Percentiles rank a stretch among this genome's conserved stretches.
These are phyloP conservation scores for Cryoendolithus antarcticus DNA, from an alignment of 2,329 filamentous ascomycete species.

Conservation along the genomic window DNA sequence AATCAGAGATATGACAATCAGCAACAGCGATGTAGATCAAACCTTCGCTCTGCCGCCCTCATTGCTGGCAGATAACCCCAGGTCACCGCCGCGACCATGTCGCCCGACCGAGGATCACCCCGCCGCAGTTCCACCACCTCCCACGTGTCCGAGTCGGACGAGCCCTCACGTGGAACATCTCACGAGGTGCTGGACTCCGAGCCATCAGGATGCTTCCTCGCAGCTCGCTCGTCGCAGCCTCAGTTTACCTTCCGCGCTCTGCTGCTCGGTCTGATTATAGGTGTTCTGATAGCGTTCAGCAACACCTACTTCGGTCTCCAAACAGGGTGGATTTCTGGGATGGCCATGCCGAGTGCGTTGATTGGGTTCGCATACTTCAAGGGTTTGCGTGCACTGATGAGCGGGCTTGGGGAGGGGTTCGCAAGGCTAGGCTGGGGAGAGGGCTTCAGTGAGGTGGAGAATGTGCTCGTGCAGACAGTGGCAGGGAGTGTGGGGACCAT, in stretches of 20 bases:
- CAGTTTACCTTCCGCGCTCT: conserved; percentile 76
- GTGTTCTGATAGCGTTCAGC: conserved; percentile 83
- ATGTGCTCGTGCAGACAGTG: conserved; percentile 91
- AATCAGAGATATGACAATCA: no score
- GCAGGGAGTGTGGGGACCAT: conserved; percentile 93
- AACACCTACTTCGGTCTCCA: conserved; percentile 99
- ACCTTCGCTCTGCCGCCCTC: no score
- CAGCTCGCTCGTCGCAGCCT: conserved; percentile 23
- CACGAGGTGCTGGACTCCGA: conserved; percentile 10
- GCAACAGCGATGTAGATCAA: no score
- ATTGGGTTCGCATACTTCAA: conserved; percentile 94
- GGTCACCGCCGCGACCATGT: no score
- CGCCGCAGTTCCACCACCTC: no score
- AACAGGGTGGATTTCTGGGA: conserved; percentile 70
- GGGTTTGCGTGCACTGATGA: conserved; percentile 56
- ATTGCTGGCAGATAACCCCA: no score
- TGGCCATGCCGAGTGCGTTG: conserved; percentile 92
- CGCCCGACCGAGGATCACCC: no score
- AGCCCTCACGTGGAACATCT: conserved; percentile 2
- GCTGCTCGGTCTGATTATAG: conserved; percentile 67
- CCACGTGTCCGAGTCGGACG: conserved; percentile 1
- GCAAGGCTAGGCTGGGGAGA: conserved; percentile 15
- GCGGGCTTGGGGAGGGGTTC: conserved; percentile 31
- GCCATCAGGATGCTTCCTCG: conserved; percentile 16
- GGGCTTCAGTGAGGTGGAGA: conserved; percentile 89